A percentile compares a stretch with the other conserved stretches of the same genome.
phyloP scores from a whole-genome alignment of 2,329 filamentous ascomycete species.

The Fusarium tuaranense region DNA sequence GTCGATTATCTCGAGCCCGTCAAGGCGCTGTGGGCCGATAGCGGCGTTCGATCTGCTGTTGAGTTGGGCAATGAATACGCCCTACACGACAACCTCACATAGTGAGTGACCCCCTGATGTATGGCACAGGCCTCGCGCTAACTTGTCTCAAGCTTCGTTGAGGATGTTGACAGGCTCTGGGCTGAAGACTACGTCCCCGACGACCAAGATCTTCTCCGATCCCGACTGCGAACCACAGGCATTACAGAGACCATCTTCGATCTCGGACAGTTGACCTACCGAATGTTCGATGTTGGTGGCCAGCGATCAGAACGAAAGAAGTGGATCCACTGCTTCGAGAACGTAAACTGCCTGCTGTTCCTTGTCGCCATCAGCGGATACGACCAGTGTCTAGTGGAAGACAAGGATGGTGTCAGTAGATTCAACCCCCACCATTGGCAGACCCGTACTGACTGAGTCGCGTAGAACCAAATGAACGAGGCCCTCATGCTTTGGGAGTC shows the following conservation, averaged over 20 bases:
- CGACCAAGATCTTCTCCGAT: conserved; percentile 94
- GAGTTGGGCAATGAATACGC: conserved; percentile 96
- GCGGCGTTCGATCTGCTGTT: conserved; percentile 87
- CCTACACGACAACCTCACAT: conserved; percentile 93
- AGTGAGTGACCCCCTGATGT: conserved; percentile 68
- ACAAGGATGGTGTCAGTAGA: conserved; percentile 87
- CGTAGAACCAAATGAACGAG: conserved; percentile 90
- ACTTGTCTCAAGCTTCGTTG: conserved; percentile 76
- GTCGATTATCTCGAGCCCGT: conserved; percentile 83
- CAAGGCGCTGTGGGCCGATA: conserved; percentile 85
- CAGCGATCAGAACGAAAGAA: conserved; percentile 95
- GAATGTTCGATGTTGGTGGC: conserved; percentile 96
- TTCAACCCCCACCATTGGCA: not conserved
- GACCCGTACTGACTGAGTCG: conserved; percentile 15
- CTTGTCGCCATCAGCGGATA: conserved; percentile 96
- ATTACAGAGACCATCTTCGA: conserved; percentile 97
- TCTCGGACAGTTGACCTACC: conserved; percentile 90
- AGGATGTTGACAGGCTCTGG: conserved; percentile 81
- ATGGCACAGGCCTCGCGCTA: conserved; percentile 26
- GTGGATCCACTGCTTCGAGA: conserved; percentile 97
- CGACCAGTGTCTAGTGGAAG: conserved; percentile 95
- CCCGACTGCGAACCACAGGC: conserved; percentile 89
- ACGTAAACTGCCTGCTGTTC: conserved; percentile 92
- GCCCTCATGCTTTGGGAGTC: conserved; percentile 89
- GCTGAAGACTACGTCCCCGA: conserved; percentile 84